phyloP scores from a whole-genome alignment of 2,329 filamentous ascomycete genomes.

The Cytospora paraplurivora region DNA sequence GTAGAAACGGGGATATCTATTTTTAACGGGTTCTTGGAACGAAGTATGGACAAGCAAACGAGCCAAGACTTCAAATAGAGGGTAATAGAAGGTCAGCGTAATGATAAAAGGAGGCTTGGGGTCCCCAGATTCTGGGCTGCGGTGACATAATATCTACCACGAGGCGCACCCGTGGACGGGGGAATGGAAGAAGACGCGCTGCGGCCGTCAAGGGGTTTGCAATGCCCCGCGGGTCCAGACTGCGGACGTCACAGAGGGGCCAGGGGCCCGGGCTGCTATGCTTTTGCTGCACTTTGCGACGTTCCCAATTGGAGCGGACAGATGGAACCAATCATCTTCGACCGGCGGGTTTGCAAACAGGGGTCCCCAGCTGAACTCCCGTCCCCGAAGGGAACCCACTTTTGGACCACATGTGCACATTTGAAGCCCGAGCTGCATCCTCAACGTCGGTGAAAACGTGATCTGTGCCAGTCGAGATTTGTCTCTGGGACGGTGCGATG shows the following conservation, averaged over 20 bases:
- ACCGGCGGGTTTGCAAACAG: neutral
- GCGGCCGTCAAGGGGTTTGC: neutral
- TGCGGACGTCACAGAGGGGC: neutral
- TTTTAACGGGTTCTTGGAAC: neutral
- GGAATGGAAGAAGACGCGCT: constrained; percentile 21
- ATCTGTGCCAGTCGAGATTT: neutral
- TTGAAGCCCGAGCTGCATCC: neutral
- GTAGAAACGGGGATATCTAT: neutral
- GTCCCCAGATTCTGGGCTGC: neutral
- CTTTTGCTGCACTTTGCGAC: neutral
- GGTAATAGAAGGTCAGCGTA: neutral
- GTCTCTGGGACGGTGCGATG: no score
- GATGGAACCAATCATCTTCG: constrained; percentile 22
- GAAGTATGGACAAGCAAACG: neutral
- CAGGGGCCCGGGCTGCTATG: neutral
- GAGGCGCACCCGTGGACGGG: constrained; percentile 8
- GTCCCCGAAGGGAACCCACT: constrained; percentile 14
- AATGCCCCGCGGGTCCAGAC: constrained; percentile 6
- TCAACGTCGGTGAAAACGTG: neutral
- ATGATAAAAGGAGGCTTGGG: constrained; percentile 10
- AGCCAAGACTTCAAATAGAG: neutral
- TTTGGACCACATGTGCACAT: neutral
- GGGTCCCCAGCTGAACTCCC: constrained; percentile 12
- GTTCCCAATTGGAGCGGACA: constrained; percentile 24
- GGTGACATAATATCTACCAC: neutral